Conservation (phyloP, 2,329 filamentous ascomycete genomes). For the Apiospora rasikravindrae region DNA sequence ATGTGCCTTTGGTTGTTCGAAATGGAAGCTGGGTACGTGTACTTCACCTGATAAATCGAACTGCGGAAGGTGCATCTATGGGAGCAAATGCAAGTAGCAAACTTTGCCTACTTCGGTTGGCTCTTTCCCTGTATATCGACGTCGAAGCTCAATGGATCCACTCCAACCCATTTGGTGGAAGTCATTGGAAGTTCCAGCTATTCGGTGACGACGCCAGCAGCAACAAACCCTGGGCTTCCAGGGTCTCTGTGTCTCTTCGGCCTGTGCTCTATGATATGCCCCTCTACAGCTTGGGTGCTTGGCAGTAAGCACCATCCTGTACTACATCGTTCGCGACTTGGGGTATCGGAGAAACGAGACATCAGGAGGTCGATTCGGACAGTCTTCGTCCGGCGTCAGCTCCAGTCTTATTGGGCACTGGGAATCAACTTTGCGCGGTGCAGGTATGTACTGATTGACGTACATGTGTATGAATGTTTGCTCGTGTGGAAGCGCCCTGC, state of each 20-base stretch:
- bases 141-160: not conserved
- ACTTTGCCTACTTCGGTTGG: not conserved
- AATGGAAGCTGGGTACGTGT: not conserved
- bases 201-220: conserved; percentile 11
- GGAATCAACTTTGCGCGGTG: not conserved
- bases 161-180: not conserved
- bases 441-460: not conserved
- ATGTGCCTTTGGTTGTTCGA: not conserved
- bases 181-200: not conserved
- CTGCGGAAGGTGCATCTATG: not conserved
- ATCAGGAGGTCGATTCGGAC: not conserved
- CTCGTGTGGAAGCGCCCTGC: not conserved
- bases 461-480: not conserved
- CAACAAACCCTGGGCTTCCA: not conserved
- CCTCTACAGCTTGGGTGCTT: conserved; percentile 8
- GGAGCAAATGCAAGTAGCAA: not conserved
- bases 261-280: not conserved
- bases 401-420: not conserved
- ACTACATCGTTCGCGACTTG: not conserved
- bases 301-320: conserved; percentile 6
- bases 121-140: not conserved
- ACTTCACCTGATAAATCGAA: not conserved
- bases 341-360: not conserved
- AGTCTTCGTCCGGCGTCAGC: not conserved
- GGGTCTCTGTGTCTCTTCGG: not conserved